A percentile compares a stretch with the other conserved stretches of the same genome.
phyloP scores from a whole-genome alignment of 768 basidiomycete species.

The Suillus tomentosus region DNA sequence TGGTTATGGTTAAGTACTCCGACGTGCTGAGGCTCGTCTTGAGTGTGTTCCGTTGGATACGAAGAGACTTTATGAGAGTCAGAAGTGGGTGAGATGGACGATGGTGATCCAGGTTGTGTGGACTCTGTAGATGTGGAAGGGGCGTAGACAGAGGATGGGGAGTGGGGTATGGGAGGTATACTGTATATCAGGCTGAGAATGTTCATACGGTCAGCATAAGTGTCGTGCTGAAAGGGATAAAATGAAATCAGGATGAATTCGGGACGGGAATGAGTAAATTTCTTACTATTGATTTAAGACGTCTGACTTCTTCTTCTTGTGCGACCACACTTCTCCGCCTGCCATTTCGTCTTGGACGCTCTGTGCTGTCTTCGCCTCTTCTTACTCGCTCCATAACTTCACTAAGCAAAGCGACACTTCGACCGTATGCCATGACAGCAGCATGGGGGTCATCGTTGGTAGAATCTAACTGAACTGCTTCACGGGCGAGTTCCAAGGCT shows the following conservation, averaged over 20 bases:
- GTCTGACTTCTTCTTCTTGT: constrained; percentile 85
- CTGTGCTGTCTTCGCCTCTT: constrained; percentile 80
- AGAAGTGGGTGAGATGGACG: constrained; percentile 40
- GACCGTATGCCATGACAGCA: constrained; percentile 87
- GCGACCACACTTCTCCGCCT: constrained; percentile 82
- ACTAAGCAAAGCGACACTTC: constrained; percentile 82
- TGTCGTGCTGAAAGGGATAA: constrained; percentile 70
- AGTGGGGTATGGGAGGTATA: constrained; percentile 75
- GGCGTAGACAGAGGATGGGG: constrained; percentile 55
- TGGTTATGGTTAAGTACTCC: constrained; percentile 21
- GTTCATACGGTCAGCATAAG: constrained; percentile 93
- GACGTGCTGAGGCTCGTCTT: constrained; percentile 35
- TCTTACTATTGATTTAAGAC: constrained; percentile 86
- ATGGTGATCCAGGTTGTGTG: constrained; percentile 39
- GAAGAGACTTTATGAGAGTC: constrained; percentile 55
- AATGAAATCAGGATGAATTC: background rate
- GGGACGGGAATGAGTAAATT: constrained; percentile 14
- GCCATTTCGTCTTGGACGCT: constrained; percentile 57
- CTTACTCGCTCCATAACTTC: constrained; percentile 93
- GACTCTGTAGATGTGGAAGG: constrained; percentile 40
- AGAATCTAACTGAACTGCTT: constrained; percentile 86
- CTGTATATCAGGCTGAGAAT: constrained; percentile 89
- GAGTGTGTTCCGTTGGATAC: constrained; percentile 39
- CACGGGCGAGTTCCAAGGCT: constrained; percentile 85
- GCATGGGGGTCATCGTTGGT: constrained; percentile 87